Percentiles rank a stretch among this genome's conserved stretches.
These are phyloP conservation scores for Pseudogymnoascus sp. DNA, from an alignment of 2,329 filamentous ascomycete species.

Conservation along the genomic window DNA sequence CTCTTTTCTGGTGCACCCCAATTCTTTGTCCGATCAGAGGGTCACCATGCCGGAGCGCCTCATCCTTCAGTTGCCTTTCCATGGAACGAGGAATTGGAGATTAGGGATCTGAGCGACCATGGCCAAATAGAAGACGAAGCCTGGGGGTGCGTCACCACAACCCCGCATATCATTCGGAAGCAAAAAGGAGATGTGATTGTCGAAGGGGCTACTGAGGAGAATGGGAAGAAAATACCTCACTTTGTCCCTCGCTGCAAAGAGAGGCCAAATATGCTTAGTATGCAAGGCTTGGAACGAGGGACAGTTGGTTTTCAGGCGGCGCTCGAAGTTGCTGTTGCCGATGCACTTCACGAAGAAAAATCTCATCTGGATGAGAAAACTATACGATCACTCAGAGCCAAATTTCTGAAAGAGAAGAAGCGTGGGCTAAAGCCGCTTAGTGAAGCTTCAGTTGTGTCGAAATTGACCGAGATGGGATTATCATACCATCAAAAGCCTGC, in stretches of 20 bases:
- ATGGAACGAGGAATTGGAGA: slow-evolving; percentile 55
- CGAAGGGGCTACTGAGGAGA: slow-evolving; percentile 16
- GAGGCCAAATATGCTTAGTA: slow-evolving; percentile 61
- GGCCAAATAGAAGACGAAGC: slow-evolving; percentile 55
- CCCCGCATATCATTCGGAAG: slow-evolving; percentile 51
- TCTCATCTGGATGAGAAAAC: slow-evolving; percentile 30
- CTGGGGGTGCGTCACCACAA: slow-evolving; percentile 56
- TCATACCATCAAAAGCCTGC: slow-evolving; percentile 46
- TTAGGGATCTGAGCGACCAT: slow-evolving; percentile 58
- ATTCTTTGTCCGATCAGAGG: slow-evolving; percentile 56
- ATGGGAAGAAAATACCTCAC: slow-evolving; percentile 20
- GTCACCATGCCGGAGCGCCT: slow-evolving; percentile 51
- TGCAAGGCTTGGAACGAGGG: slow-evolving; percentile 63
- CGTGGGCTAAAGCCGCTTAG: slow-evolving; percentile 44
- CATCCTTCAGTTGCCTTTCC: slow-evolving; percentile 60
- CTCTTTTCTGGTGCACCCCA: slow-evolving; percentile 71
- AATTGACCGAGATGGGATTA: slow-evolving; percentile 45
- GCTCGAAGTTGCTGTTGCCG: slow-evolving; percentile 56
- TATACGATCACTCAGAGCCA: slow-evolving; percentile 20
- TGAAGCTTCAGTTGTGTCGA: slow-evolving; percentile 50
- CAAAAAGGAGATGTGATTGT: slow-evolving; percentile 38
- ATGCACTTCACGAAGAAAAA: slow-evolving; percentile 56
- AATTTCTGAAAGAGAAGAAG: slow-evolving; percentile 31
- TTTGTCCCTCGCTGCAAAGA: slow-evolving; percentile 28
- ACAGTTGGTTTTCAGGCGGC: slow-evolving; percentile 63